A percentile compares a stretch with the other conserved stretches of the same genome.
Evolutionary conservation across 805 yeast species (phyloP).

Genomic region (Scheffersomyces coipomensis): DNA sequence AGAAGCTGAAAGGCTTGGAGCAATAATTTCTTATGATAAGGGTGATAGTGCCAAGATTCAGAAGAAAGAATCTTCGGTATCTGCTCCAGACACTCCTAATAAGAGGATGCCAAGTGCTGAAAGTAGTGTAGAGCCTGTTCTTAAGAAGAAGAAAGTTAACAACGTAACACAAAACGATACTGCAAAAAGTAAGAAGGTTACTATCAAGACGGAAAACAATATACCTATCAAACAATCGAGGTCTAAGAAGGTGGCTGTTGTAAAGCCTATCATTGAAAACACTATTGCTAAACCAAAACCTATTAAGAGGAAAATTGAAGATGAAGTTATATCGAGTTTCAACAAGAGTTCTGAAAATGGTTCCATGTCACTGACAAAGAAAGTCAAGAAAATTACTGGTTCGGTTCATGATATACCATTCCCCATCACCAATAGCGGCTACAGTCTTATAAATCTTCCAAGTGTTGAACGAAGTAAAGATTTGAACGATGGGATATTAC

Average conservation of each 20-base stretch:
- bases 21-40: constrained; percentile 17
- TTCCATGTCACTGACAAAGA: constrained; percentile 4
- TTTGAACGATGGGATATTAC: background rate
- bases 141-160: background rate
- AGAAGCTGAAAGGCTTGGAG: constrained; percentile 42
- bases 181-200: background rate
- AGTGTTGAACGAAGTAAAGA: background rate
- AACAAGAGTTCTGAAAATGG: background rate
- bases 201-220: constrained; percentile 1
- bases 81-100: background rate
- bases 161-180: background rate
- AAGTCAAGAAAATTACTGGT: constrained; percentile 8
- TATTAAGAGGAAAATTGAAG: constrained; percentile 5
- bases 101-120: background rate
- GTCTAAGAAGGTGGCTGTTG: background rate
- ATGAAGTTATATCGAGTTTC: constrained; percentile 1
- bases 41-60: too few species aligned
- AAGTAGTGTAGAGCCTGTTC: background rate
- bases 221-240: background rate
- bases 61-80: background rate
- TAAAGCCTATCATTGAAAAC: background rate
- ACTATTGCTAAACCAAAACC: constrained; percentile 4
- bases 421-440: background rate
- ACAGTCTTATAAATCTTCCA: background rate
- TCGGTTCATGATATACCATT: background rate